These are phyloP conservation scores for Akanthomyces muscarius DNA, from an alignment of 2,329 filamentous ascomycete species.

Conservation along the genomic window DNA sequence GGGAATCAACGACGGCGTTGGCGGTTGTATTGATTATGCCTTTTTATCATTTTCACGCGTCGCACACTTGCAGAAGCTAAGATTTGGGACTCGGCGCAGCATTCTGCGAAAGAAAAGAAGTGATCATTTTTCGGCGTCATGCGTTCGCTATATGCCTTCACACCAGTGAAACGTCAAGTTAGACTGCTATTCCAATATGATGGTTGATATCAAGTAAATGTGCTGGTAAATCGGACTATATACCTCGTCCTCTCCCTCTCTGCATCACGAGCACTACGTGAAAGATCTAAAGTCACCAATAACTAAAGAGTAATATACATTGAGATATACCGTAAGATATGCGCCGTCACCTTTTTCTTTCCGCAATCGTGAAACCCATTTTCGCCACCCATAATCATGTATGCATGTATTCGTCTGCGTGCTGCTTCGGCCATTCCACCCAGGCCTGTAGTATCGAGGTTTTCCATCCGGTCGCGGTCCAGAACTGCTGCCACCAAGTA, in stretches of 20 bases:
- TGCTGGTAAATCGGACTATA: background rate
- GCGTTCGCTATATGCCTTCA: background rate
- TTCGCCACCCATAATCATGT: background rate
- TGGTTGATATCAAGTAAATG: too few species aligned
- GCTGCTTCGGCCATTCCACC: background rate
- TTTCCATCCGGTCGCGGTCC: background rate
- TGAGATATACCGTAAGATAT: background rate
- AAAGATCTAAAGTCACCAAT: background rate
- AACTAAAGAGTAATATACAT: background rate
- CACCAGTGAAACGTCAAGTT: background rate
- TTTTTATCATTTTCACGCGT: background rate
- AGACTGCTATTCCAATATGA: too few species aligned
- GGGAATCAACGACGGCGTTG: conserved; percentile 9
- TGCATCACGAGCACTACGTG: background rate
- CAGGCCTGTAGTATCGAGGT: too few species aligned
- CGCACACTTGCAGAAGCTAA: conserved; percentile 1
- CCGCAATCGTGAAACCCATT: background rate
- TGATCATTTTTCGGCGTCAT: background rate
- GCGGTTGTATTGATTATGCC: background rate
- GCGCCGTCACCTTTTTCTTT: background rate
- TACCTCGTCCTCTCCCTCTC: background rate
- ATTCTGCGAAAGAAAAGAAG: background rate
- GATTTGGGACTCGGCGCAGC: background rate
- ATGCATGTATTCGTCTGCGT: background rate
- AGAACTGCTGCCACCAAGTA: background rate